phyloP scores from a whole-genome alignment of 108 stramenopile species.

The Craspedostauros australis region DNA sequence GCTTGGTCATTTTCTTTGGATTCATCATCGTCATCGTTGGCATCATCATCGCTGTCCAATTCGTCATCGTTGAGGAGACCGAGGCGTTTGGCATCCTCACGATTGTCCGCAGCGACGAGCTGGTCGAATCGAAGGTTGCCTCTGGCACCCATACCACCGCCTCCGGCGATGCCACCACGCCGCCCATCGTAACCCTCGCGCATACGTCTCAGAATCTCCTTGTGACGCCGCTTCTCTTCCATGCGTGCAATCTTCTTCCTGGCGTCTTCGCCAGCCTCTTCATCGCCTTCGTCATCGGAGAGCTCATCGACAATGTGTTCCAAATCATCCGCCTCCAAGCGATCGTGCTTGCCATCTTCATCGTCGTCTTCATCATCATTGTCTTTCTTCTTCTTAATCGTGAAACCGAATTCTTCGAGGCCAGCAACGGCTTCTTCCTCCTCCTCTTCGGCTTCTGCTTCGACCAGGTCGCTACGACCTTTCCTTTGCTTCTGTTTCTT shows the following conservation, averaged over 20 bases:
- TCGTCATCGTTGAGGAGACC: constrained; percentile 86
- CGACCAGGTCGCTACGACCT: constrained; percentile 48
- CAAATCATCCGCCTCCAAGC: constrained; percentile 69
- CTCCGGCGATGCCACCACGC: constrained; percentile 73
- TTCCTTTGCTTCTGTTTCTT: constrained; percentile 59
- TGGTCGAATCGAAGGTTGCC: constrained; percentile 77
- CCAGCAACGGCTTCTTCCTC: constrained; percentile 87
- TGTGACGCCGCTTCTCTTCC: constrained; percentile 86
- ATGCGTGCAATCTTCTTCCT: constrained; percentile 41
- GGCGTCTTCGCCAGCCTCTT: constrained; percentile 69
- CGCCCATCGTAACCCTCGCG: constrained; percentile 87
- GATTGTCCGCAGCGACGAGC: constrained; percentile 82
- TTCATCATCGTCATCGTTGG: constrained; percentile 49
- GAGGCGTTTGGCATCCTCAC: constrained; percentile 75
- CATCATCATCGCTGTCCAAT: constrained; percentile 74
- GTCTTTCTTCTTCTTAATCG: constrained; percentile 58
- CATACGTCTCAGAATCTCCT: constrained; percentile 83
- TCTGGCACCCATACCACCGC: constrained; percentile 64
- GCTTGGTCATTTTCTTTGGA: constrained; percentile 25
- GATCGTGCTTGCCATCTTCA: constrained; percentile 43
- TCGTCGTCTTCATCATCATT: constrained; percentile 74
- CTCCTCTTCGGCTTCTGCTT: constrained; percentile 87
- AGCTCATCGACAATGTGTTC: constrained; percentile 84
- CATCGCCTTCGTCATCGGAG: constrained; percentile 86
- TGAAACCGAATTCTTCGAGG: constrained; percentile 86